Percentiles rank a stretch among this genome's conserved stretches.
These are phyloP conservation scores for Erodium trifolium DNA, from an alignment of 441 rosid species.

Conservation along the genomic window DNA sequence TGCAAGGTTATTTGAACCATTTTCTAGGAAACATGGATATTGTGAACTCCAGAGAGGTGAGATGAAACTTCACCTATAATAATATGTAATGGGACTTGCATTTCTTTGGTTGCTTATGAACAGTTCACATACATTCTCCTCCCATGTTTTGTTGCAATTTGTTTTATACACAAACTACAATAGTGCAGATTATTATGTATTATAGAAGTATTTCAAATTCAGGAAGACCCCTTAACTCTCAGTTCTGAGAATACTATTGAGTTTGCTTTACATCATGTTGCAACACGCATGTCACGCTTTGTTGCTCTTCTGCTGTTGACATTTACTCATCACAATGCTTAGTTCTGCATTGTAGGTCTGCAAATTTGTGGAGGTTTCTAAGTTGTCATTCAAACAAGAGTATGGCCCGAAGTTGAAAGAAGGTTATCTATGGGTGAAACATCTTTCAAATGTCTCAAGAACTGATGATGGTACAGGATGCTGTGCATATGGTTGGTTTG, in stretches of 20 bases:
- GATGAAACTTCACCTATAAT: neutral
- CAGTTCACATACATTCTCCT: too few species aligned
- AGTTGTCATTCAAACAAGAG: conserved; percentile 84
- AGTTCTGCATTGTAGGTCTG: conserved; percentile 61
- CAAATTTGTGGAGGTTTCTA: conserved; percentile 97
- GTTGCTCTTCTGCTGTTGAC: conserved; percentile 7
- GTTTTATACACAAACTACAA: too few species aligned
- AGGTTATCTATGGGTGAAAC: conserved; percentile 87
- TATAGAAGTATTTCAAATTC: too few species aligned
- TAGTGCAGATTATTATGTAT: too few species aligned
- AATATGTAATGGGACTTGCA: neutral
- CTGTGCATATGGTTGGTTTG: conserved; percentile 64
- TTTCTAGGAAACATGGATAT: conserved; percentile 93
- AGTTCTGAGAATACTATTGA: neutral
- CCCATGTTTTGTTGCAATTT: too few species aligned
- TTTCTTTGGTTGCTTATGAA: neutral
- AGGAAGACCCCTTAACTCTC: too few species aligned
- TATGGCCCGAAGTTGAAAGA: conserved; percentile 98
- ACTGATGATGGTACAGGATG: conserved; percentile 56
- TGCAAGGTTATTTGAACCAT: conserved; percentile 92
- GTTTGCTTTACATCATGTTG: conserved; percentile 6
- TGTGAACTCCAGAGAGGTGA: conserved; percentile 91
- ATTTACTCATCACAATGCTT: conserved; percentile 23
- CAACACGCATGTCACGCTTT: neutral
- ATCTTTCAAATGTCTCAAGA: conserved; percentile 63